These are phyloP conservation scores for Zymoseptoria crescenta DNA, from an alignment of 2,329 filamentous ascomycete genomes.

Conservation along the genomic window DNA sequence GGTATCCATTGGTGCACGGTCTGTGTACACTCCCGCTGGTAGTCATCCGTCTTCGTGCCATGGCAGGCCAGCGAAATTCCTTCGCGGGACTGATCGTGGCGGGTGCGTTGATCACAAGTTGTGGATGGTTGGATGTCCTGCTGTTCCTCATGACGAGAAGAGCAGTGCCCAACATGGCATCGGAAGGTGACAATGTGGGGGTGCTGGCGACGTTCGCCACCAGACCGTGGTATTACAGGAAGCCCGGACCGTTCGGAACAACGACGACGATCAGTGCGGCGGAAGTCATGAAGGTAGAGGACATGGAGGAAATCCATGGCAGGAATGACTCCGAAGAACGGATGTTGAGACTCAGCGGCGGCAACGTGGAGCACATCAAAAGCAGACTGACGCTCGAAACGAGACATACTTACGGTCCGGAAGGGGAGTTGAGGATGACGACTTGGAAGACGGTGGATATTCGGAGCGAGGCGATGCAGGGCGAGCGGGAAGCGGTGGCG, in stretches of 20 bases:
- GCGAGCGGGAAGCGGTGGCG: not conserved
- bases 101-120: slow-evolving; percentile 49
- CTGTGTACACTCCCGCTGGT: slow-evolving; percentile 59
- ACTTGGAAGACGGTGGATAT: not conserved
- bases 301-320: not conserved
- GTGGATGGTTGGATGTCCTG: slow-evolving; percentile 50
- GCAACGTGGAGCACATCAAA: not conserved
- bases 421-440: not conserved
- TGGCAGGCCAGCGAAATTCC: slow-evolving; percentile 41
- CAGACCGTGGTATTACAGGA: not conserved
- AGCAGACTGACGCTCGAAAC: not conserved
- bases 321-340: not conserved
- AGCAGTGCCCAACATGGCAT: slow-evolving; percentile 40
- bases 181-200: slow-evolving; percentile 22
- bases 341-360: not conserved
- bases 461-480: not conserved
- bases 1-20: slow-evolving; percentile 61
- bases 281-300: not conserved
- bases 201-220: slow-evolving; percentile 19
- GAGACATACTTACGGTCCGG: not conserved
- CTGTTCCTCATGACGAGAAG: slow-evolving; percentile 49
- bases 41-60: slow-evolving; percentile 52
- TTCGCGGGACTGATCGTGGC: slow-evolving; percentile 42
- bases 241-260: slow-evolving; percentile 18
- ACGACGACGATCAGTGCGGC: slow-evolving; percentile 17